Evolutionary conservation across 257 asterid species (phyloP).

Genomic region (Primulina eburnea): DNA sequence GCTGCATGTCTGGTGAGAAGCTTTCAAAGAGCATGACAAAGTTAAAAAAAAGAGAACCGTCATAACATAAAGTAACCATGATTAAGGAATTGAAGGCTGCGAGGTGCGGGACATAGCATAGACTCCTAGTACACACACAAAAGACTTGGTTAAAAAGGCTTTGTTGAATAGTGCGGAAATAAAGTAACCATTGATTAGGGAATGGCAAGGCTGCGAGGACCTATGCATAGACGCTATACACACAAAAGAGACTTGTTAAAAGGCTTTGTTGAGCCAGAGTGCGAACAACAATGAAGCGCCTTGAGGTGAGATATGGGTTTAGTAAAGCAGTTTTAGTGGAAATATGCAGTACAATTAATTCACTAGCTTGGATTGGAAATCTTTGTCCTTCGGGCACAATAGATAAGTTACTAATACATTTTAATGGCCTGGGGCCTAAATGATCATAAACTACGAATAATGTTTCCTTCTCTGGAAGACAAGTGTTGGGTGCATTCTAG

Average conservation of each 20-base stretch:
- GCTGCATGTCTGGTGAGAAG: not conserved
- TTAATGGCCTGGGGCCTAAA: not conserved
- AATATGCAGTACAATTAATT: not conserved
- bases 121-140: conserved; percentile 12
- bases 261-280: not conserved
- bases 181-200: not conserved
- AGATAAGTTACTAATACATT: not conserved
- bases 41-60: not conserved
- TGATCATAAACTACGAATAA: not conserved
- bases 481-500: not conserved
- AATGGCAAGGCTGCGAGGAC: not conserved
- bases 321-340: not conserved
- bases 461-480: conserved; percentile 10
- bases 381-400: no score
- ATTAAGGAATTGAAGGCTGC: not conserved
- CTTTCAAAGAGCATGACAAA: not conserved
- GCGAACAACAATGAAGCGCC: not conserved
- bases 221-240: conserved; percentile 7
- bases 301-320: not conserved
- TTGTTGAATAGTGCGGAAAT: no score
- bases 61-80: not conserved
- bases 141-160: not conserved
- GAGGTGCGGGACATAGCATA: not conserved
- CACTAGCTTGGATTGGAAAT: not conserved
- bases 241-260: not conserved